These are phyloP conservation scores for Craterostigma plantagineum DNA, from an alignment of 257 asterid species.

Conservation along the genomic window DNA sequence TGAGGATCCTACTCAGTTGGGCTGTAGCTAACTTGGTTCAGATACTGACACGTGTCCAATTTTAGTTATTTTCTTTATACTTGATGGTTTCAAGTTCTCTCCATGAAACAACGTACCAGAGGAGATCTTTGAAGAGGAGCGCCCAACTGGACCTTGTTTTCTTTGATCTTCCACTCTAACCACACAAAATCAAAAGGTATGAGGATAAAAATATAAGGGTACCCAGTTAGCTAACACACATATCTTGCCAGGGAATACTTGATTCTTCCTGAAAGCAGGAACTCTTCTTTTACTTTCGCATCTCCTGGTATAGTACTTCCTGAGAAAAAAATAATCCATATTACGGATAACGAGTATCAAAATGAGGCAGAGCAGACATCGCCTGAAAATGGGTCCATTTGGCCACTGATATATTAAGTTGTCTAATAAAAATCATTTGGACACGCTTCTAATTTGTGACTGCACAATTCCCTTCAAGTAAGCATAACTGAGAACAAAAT, in stretches of 20 bases:
- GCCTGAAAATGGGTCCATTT: too few species aligned
- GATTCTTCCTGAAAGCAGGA: slow-evolving; percentile 34
- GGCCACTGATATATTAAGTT: too few species aligned
- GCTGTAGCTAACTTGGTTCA: too few species aligned
- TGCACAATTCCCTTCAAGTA: not conserved
- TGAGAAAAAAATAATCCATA: slow-evolving; percentile 14
- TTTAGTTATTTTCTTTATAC: not conserved
- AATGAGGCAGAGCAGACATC: not conserved
- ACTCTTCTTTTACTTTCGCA: slow-evolving; percentile 44
- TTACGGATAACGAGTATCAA: slow-evolving; percentile 4
- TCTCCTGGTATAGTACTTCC: slow-evolving; percentile 38
- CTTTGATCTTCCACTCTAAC: slow-evolving; percentile 63
- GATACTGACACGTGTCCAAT: too few species aligned
- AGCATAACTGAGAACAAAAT: not conserved
- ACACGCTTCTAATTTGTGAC: too few species aligned
- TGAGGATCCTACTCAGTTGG: too few species aligned
- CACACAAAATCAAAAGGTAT: slow-evolving; percentile 16
- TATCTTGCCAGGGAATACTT: slow-evolving; percentile 27
- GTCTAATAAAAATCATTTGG: too few species aligned
- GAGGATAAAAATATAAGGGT: slow-evolving; percentile 10
- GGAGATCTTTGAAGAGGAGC: slow-evolving; percentile 37
- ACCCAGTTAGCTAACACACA: slow-evolving; percentile 8
- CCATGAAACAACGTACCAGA: slow-evolving; percentile 28
- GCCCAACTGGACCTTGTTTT: slow-evolving; percentile 42
- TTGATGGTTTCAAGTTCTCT: too few species aligned